Evolutionary conservation across 164 flowering plant species (phyloP), one percentile per base, ranked within the genome.

Genomic region (Magnolia officinalis): DNA sequence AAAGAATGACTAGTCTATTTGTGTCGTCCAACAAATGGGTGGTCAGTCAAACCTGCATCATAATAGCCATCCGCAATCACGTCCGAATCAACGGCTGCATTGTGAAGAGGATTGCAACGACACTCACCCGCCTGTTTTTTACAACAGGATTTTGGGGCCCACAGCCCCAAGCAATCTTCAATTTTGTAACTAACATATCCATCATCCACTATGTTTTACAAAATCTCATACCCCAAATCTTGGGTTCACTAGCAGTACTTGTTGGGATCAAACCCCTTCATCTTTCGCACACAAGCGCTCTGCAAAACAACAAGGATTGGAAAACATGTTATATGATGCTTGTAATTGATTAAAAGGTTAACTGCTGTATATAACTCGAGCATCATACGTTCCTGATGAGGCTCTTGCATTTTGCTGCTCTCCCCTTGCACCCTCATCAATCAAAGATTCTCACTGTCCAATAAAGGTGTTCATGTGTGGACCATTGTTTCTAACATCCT

Each of bases 261-360:
- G 13, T 55, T 23, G 50, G 52, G 70, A 69, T 71, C 70, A 78
- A 10, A 69, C 49, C 64, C 79, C 78, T 23, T 80, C 79, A 24
- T 86, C 89, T 79, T 84, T 88, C 6, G 85, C 76, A 80, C 91
- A 90, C 78, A 86, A 63, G 24, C 93, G 87, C 83, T 90, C 93
- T 90, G 88, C 75, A 75, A 79, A 68, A 51, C 29, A 79, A 72
- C 18, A 75, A 4, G 10, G 31, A 6, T 1, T 64, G 13, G 8
- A 77, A 63, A 16, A 59, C 8, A 71, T 63, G 61, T 21, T 7
- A 26, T 8, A 6, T 10, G 9, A 67, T 4, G 71, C 49, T 67
- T 67, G 71, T 67, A 10, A 20, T 24, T 63, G 45, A 37, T 37
- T 37, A 37, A 37, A 37, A 37, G 45, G 45, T 37, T 16, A 3